Base-by-base conservation (phyloP, 2,329 filamentous ascomycete genomes). In the Ceratocystis huliohia region DNA sequence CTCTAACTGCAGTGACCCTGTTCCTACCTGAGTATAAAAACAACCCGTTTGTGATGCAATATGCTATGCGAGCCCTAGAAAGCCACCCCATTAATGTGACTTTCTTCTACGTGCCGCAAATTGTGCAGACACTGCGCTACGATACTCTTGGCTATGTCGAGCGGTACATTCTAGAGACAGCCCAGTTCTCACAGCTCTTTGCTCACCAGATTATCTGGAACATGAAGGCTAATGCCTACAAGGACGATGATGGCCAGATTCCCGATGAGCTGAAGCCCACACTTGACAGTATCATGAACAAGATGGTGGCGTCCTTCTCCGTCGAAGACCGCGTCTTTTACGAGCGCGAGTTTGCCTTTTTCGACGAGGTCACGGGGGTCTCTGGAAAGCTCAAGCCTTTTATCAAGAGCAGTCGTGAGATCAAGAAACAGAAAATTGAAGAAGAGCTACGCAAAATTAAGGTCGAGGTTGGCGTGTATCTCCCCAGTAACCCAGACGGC, bases 121-220 rank as follows among this genome's bases (percentile, higher is more conserved):
- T 99, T 71, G 94, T 99, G 15, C 94, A 99, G 75, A 88, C 90
- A 56, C 82, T 99, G 56, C 88, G 94, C 65, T 96, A 97, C 72
- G 94, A 99, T 79, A 84, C 83, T 13, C 80, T 99, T 28, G 94
- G 94, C 66, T 99, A 99, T 73, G 92, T 96, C 1, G 91, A 96
- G 75, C 84, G 93, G 57, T 99, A 96, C 73, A 97, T 99, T 66
- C 81, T 97, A 17, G 94, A 99, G 77, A 96, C 95, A 0, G 94
- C 92, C 1, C 93, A 95, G 72, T 92, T 96, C 73, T 97, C 94
- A n/a, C 94, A 97, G 75, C 79, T 97, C 7, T 99, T 99, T 75
- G 93, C 95, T 1, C 95, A 99, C 75, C 94, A 99, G 73, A 97
- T 99, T 70, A 99, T 99, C 73, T 99, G 95, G 94, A 99, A 99